Evolutionary conservation across 139 green algal species (phyloP).

Genomic region (Chlamydomonas incerta): DNA sequence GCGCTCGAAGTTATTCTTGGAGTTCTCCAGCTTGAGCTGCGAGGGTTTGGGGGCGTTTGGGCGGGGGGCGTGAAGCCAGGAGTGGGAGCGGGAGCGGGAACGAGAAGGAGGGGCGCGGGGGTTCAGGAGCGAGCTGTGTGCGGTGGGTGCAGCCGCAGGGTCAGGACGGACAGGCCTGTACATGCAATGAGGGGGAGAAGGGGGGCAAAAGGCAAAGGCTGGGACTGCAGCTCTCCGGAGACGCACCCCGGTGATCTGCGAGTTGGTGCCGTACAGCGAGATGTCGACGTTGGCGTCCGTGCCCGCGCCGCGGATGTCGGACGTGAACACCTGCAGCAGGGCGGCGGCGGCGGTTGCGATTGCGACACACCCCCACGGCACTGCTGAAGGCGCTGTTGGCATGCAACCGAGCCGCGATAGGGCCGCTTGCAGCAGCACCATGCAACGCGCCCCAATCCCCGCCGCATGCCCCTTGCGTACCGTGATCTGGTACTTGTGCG

Average conservation of each 20-base stretch:
- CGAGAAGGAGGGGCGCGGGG: not conserved
- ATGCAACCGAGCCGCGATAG: too few species aligned
- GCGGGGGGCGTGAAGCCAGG: not conserved
- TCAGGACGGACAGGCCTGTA: too few species aligned
- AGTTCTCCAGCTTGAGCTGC: slow-evolving; percentile 54
- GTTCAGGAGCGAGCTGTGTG: too few species aligned
- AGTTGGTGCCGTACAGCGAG: slow-evolving; percentile 46
- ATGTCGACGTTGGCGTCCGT: slow-evolving; percentile 58
- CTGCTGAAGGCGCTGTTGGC: too few species aligned
- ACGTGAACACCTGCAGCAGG: slow-evolving; percentile 52
- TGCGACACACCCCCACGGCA: not conserved
- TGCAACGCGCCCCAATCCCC: not conserved
- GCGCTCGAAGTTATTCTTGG: slow-evolving; percentile 64
- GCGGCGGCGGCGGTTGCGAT: not conserved
- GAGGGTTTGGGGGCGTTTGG: too few species aligned
- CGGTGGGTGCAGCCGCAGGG: too few species aligned
- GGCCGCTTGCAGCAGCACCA: too few species aligned
- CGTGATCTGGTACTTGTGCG: slow-evolving; percentile 57
- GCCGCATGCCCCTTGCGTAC: slow-evolving; percentile 5
- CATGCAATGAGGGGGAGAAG: too few species aligned
- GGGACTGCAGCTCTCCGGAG: too few species aligned
- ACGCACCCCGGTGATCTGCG: slow-evolving; percentile 5
- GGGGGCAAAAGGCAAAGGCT: too few species aligned
- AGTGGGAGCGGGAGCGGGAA: too few species aligned
- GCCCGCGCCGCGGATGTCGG: slow-evolving; percentile 54